Evolutionary conservation across 768 basidiomycete genomes (phyloP).

Genomic region (Russula sp.): DNA sequence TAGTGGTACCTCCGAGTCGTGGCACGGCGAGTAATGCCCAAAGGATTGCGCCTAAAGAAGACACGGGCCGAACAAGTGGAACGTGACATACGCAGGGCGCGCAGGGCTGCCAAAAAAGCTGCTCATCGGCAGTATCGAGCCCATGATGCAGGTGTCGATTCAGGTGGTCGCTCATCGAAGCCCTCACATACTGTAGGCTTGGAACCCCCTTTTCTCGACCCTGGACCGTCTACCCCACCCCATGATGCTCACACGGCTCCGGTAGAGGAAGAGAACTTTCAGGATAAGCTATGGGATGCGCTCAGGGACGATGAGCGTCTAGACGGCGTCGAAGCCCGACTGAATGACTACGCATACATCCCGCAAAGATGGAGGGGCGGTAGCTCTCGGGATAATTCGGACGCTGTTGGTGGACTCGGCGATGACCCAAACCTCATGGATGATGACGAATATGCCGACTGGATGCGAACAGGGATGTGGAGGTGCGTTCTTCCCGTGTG

Average conservation of each 20-base stretch:
- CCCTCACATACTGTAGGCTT: slow-evolving; percentile 25
- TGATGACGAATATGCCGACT: slow-evolving; percentile 86
- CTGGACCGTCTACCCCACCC: slow-evolving; percentile 40
- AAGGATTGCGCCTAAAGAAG: slow-evolving; percentile 40
- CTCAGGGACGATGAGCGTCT: slow-evolving; percentile 70
- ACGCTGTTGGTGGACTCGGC: slow-evolving; percentile 32
- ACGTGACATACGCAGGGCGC: slow-evolving; percentile 41
- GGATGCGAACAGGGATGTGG: slow-evolving; percentile 86
- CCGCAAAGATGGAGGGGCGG: slow-evolving; percentile 63
- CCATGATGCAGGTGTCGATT: background rate
- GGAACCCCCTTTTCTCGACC: slow-evolving; percentile 17
- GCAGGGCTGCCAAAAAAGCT: slow-evolving; percentile 53
- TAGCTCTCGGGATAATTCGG: slow-evolving; percentile 45
- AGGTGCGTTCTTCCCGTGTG: slow-evolving; percentile 43
- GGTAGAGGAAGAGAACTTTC: slow-evolving; percentile 60
- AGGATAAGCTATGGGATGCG: slow-evolving; percentile 70
- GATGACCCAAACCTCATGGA: slow-evolving; percentile 56
- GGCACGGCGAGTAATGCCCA: slow-evolving; percentile 20
- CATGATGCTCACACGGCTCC: slow-evolving; percentile 44
- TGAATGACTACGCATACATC: slow-evolving; percentile 69
- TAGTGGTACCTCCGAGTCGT: no score
- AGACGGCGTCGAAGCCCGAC: slow-evolving; percentile 56
- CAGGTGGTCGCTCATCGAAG: background rate
- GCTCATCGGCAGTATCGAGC: slow-evolving; percentile 24
- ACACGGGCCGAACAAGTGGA: slow-evolving; percentile 41